These are phyloP conservation scores for Teratosphaeria pseudoeucalypti DNA, from an alignment of 2,329 filamentous ascomycete genomes.

Conservation along the genomic window DNA sequence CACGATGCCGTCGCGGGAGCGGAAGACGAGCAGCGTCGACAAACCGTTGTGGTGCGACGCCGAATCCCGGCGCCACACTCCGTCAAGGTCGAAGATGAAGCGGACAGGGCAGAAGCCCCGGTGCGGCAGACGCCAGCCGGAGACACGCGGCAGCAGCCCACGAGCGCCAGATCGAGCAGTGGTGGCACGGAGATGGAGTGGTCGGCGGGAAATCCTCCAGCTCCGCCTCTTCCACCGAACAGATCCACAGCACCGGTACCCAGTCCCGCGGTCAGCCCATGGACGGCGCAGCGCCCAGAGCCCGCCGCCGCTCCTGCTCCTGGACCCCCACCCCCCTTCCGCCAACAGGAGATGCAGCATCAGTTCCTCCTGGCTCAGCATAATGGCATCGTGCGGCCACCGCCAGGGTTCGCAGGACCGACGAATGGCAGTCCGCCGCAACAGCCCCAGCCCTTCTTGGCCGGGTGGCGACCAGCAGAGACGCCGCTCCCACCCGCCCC, in stretches of 20 bases:
- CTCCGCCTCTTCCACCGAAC: not conserved
- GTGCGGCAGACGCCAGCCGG: not conserved
- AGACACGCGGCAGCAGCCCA: not conserved
- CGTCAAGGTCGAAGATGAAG: not conserved
- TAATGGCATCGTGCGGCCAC: not conserved
- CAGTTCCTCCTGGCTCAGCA: not conserved
- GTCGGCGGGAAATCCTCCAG: not conserved
- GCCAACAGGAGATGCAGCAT: not conserved
- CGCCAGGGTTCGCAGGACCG: not conserved
- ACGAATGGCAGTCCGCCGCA: not conserved
- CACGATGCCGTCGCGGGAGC: not conserved
- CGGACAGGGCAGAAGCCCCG: not conserved
- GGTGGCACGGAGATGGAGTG: not conserved
- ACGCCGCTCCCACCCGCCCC: not conserved
- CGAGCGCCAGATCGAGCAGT: not conserved
- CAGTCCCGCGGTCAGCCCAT: not conserved
- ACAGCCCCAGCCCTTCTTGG: not conserved
- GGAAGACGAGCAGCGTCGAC: not conserved
- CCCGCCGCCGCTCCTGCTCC: not conserved
- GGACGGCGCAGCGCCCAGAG: not conserved
- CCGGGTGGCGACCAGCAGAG: not conserved
- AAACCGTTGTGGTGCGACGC: not conserved
- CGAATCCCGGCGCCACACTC: not conserved
- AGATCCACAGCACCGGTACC: not conserved
- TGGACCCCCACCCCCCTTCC: not conserved